Conservation (phyloP, 2,329 filamentous ascomycete genomes). For the Alternaria gaisen region DNA sequence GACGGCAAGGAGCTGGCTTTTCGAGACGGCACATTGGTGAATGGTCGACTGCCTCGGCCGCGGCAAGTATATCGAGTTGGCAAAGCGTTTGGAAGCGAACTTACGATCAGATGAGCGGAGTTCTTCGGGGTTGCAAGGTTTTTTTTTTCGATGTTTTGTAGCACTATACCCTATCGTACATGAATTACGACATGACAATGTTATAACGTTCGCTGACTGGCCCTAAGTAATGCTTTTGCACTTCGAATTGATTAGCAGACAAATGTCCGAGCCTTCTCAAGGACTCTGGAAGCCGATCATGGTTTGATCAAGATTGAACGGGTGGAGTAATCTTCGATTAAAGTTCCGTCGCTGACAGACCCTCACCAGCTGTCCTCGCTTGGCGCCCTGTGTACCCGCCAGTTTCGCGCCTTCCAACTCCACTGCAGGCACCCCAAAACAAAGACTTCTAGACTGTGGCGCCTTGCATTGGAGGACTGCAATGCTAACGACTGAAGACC, state of each 20-base stretch:
- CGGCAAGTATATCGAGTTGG: constrained; percentile 35
- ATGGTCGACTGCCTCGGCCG: constrained; percentile 32
- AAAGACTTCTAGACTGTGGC: constrained; percentile 10
- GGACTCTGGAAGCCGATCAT: neutral
- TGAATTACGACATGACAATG: neutral
- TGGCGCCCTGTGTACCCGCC: constrained; percentile 11
- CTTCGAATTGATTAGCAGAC: neutral
- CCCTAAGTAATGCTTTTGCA: neutral
- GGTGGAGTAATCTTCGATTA: constrained; percentile 9
- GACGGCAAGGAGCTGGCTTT: constrained; percentile 41
- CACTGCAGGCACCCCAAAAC: constrained; percentile 7
- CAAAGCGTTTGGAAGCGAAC: constrained; percentile 27
- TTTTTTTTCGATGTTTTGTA: neutral
- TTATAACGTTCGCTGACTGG: neutral
- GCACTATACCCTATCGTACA: constrained; percentile 5
- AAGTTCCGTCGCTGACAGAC: constrained; percentile 9
- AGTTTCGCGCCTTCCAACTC: constrained; percentile 4
- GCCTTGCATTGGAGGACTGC: constrained; percentile 19
- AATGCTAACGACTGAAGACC: constrained; percentile 30
- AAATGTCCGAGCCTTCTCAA: neutral
- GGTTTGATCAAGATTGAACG: constrained; percentile 8
- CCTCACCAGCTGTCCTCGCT: neutral
- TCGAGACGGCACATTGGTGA: constrained; percentile 36
- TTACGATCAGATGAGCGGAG: constrained; percentile 18
- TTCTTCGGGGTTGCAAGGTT: neutral